Evolutionary conservation across 1,139 yeast species (phyloP), one percentile per base, ranked within the genome.

Genomic region (Magnusiomyces fungicola): DNA sequence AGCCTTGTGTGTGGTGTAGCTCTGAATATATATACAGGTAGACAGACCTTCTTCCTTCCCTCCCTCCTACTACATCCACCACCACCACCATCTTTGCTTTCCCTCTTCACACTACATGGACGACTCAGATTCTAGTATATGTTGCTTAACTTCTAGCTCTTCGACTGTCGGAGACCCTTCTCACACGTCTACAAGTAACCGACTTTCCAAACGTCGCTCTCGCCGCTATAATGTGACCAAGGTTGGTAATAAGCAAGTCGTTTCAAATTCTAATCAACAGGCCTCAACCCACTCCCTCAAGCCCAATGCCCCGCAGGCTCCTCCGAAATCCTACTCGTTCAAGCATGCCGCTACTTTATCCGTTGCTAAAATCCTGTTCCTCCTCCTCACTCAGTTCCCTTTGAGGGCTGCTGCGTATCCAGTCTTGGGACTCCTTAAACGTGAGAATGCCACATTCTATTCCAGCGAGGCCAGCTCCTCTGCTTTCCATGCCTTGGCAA

Each of bases 51-150:
- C n/a, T n/a, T n/a, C n/a, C n/a, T n/a, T n/a, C n/a, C n/a, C n/a
- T n/a, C n/a, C n/a, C n/a, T n/a, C n/a, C 23, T 21, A 9, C 14
- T 12, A 24, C 32, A 7, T 32, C 30, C 43, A 22, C 43, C 18
- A 12, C 43, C 9, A n/a, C 41, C 18, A 25, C 23, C 24, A 19
- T n/a, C 41, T 22, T 21, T 37, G 27, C 18, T 7, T 14, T 6
- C 6, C 42, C 42, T 6, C 42, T 21, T 38, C 22, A 5, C 6
- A 9, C 27, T 44, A 46, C 34, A 46, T 46, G 48, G 45, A 46
- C 48, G 34, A 43, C 38, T 30, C 43, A 7, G 43, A 40, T 9
- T 21, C 41, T 12, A 19, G 23, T 18, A 21, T 22, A 40, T 46
- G 45, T 24, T 16, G 45, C 41, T 45, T 14, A 9, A 5, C 36